These are phyloP conservation scores for Phoma sp. DNA, from an alignment of 2,329 filamentous ascomycete genomes.

Conservation along the genomic window DNA sequence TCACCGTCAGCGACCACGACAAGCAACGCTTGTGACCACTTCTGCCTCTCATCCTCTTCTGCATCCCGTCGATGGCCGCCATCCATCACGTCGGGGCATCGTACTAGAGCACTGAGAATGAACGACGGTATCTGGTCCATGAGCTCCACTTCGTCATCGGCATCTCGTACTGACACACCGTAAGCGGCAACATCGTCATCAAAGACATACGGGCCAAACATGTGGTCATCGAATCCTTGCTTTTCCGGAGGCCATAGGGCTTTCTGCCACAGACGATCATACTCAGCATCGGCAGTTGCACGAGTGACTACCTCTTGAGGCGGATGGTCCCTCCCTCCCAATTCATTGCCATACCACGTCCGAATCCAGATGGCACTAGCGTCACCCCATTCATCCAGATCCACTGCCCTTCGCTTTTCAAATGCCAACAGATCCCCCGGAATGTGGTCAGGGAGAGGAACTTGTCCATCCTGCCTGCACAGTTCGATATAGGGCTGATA, in stretches of 20 bases:
- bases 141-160: background rate
- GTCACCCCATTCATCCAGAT: background rate
- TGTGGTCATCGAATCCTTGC: background rate
- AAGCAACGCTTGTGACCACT: background rate
- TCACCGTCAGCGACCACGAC: background rate
- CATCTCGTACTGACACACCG: background rate
- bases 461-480: background rate
- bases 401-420: background rate
- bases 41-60: background rate
- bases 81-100: background rate
- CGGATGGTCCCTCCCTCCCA: background rate
- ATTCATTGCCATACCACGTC: background rate
- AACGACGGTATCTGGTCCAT: background rate
- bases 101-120: background rate
- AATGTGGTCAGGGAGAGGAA: background rate
- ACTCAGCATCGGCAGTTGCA: slow-evolving; percentile 3
- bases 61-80: background rate
- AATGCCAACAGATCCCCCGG: background rate
- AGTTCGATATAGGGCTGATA: background rate
- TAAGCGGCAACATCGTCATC: background rate
- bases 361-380: background rate
- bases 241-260: background rate
- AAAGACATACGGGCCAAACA: background rate
- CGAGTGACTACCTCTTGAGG: background rate
- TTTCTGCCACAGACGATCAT: background rate